Conservation (phyloP, 108 stramenopile genomes). For the Stephanodiscus triporus region DNA sequence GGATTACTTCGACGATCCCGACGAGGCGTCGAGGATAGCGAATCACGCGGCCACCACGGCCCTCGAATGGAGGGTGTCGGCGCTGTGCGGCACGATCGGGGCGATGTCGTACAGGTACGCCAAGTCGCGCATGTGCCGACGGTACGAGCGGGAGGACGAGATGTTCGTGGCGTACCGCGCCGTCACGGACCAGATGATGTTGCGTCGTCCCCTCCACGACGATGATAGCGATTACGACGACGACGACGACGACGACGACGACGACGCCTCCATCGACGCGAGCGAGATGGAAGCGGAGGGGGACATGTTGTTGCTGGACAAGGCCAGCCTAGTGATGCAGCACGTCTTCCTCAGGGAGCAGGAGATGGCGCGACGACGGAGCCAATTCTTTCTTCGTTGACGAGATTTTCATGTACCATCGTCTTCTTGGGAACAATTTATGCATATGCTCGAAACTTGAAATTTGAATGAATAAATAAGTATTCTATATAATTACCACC, state of each 20-base stretch:
- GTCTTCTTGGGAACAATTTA: too few species aligned
- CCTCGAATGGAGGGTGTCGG: slow-evolving; percentile 35
- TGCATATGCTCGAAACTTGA: too few species aligned
- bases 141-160: slow-evolving; percentile 13
- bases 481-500: too few species aligned
- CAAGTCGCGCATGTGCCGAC: slow-evolving; percentile 22
- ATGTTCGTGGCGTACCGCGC: slow-evolving; percentile 3
- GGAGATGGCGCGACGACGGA: background rate
- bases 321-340: slow-evolving; percentile 39
- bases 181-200: slow-evolving; percentile 18
- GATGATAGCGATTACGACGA: slow-evolving; percentile 3
- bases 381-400: too few species aligned
- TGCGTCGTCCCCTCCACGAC: too few species aligned
- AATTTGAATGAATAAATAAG: too few species aligned
- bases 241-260: slow-evolving; percentile 12
- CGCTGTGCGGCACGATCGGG: slow-evolving; percentile 20
- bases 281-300: slow-evolving; percentile 20
- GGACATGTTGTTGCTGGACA: slow-evolving; percentile 25
- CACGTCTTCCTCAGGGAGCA: slow-evolving; percentile 20
- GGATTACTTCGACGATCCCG: slow-evolving; percentile 18
- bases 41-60: slow-evolving; percentile 32
- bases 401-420: too few species aligned
- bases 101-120: slow-evolving; percentile 43
- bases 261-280: slow-evolving; percentile 17
- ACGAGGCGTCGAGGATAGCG: slow-evolving; percentile 2